phyloP scores from a whole-genome alignment of 495 filamentous ascomycete genomes.

The Penicillium odoratum region DNA sequence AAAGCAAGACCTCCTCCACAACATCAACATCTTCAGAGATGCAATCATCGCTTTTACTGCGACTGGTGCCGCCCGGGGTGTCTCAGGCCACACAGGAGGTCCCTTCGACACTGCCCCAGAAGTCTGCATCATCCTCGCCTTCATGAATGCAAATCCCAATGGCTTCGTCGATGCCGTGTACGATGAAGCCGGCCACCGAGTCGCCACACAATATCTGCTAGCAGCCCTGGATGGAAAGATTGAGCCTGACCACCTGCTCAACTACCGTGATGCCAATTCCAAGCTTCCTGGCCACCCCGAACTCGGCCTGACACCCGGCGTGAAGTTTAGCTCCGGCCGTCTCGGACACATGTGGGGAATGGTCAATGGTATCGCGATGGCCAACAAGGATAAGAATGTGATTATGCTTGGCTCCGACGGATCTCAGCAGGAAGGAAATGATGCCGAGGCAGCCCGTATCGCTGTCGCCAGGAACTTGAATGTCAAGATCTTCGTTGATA shows the following conservation, averaged over 20 bases:
- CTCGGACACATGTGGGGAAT: constrained; percentile 45
- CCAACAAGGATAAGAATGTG: constrained; percentile 36
- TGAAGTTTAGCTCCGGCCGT: constrained; percentile 43
- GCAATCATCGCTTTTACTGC: constrained; percentile 43
- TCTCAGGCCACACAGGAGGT: constrained; percentile 42
- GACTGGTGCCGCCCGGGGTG: constrained; percentile 38
- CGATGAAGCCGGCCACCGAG: constrained; percentile 42
- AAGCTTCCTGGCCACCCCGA: constrained; percentile 44
- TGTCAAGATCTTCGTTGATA: constrained; percentile 43
- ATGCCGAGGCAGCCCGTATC: constrained; percentile 41
- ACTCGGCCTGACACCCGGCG: constrained; percentile 38
- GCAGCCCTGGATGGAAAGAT: constrained; percentile 39
- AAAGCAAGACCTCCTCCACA: constrained; percentile 36
- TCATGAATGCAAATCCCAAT: constrained; percentile 37
- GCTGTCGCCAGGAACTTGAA: constrained; percentile 39
- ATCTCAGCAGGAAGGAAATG: constrained; percentile 45
- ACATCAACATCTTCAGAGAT: constrained; percentile 43
- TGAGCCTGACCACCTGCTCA: constrained; percentile 37
- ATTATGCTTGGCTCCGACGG: constrained; percentile 40
- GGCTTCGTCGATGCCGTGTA: constrained; percentile 36
- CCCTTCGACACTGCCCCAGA: constrained; percentile 45
- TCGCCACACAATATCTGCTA: constrained; percentile 41
- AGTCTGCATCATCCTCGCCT: constrained; percentile 39
- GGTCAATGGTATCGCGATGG: constrained; percentile 43
- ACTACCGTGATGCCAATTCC: constrained; percentile 42